Evolutionary conservation across 108 stramenopile genomes (phyloP).

Genomic region (Mediolabrus comicus): DNA sequence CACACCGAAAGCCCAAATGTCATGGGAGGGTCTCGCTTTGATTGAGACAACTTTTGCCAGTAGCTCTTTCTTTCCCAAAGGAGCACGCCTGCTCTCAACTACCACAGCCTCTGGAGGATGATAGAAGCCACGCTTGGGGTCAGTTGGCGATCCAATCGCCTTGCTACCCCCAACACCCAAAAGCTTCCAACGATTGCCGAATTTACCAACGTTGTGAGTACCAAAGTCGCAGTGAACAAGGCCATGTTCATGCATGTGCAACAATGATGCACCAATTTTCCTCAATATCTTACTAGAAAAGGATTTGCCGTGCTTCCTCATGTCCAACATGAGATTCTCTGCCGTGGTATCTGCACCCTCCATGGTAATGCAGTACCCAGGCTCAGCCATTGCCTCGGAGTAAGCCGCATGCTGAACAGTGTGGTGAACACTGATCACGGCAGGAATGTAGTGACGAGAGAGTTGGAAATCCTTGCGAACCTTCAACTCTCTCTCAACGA

Average conservation of each 20-base stretch:
- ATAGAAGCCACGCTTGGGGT: constrained; percentile 84
- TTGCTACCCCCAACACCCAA: constrained; percentile 83
- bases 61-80: constrained; percentile 64
- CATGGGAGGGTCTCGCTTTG: constrained; percentile 66
- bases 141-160: constrained; percentile 67
- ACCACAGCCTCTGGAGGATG: constrained; percentile 83
- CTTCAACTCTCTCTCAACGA: constrained; percentile 82
- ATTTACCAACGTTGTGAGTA: constrained; percentile 87
- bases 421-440: constrained; percentile 87
- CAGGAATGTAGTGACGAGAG: constrained; percentile 86
- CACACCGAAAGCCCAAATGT: constrained; percentile 86
- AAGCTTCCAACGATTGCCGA: constrained; percentile 83
- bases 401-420: constrained; percentile 88
- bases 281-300: constrained; percentile 81
- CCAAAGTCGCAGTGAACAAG: constrained; percentile 87
- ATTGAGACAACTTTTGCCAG: constrained; percentile 69
- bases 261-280: constrained; percentile 76
- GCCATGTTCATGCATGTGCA: constrained; percentile 89
- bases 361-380: constrained; percentile 90
- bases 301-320: constrained; percentile 68
- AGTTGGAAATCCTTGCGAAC: constrained; percentile 81
- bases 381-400: constrained; percentile 88
- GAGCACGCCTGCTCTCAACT: constrained; percentile 64
- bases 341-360: constrained; percentile 89
- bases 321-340: constrained; percentile 85